Evolutionary conservation across 148 eudicot species (phyloP), one percentile per base, ranked within the genome.

Genomic region (Drosera capensis): DNA sequence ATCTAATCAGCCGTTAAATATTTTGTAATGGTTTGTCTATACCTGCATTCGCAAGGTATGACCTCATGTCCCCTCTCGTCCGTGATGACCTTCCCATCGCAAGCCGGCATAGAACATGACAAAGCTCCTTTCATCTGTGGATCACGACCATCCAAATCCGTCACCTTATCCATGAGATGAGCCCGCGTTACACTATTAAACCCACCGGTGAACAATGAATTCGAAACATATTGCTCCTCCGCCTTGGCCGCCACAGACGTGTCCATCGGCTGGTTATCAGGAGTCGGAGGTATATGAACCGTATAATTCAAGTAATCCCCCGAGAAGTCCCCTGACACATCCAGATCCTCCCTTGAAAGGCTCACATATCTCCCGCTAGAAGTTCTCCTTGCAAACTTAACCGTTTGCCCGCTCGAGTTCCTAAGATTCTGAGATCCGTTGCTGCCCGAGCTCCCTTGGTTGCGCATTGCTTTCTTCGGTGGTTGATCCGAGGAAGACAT

Each of bases 111-210:
- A 45, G 77, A 63, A 35, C 96, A 86, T 0, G 63, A 62, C 3
- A 80, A 75, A 2, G 65, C 56, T 16, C 70, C 77, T 36, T 69
- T 68, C 14, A 71, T 70, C 25, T 76, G 83, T 12, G 82, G 74
- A 30, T 68, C 72, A 40, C 36, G 53, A 7, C 68, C 66, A 56
- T 75, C 74, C 9, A 82, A 71, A 24, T 82, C 94, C 0, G 76
- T 85, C 43, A 70, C 78, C 58, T 85, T 85, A 36, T 81, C 94
- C 94, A 83, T 79, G 12, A 83, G 58, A 60, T 83, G 94, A 13
- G 94, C 94, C 7, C 94, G 75, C 0, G 94, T 83, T 3, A 83
- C 94, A 25, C 87, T 83, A 23, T 83, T 83, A 26, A 83, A 83
- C 23, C 94, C 94, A 0, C 94, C 94, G 0, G 94, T 83, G 53